These are phyloP conservation scores for Ogataea hybrid DNA, from an alignment of 1,139 yeast genomes.

Conservation along the genomic window DNA sequence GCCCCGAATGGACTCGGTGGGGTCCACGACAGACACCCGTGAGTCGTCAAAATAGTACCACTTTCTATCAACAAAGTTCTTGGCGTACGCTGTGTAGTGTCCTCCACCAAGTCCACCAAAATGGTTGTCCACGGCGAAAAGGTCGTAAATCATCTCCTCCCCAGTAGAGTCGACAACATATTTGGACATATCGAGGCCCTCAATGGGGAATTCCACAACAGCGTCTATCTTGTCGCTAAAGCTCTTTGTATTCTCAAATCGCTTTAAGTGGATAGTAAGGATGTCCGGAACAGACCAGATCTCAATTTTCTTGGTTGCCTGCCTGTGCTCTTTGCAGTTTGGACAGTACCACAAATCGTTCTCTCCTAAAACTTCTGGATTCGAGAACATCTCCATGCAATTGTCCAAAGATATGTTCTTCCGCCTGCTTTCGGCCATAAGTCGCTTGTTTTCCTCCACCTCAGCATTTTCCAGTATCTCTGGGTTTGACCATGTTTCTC, in stretches of 20 bases:
- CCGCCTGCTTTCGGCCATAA: slow-evolving; percentile 36
- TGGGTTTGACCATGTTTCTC: slow-evolving; percentile 54
- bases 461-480: slow-evolving; percentile 50
- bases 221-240: slow-evolving; percentile 89
- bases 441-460: slow-evolving; percentile 40
- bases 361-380: slow-evolving; percentile 82
- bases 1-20: slow-evolving; percentile 64
- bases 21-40: slow-evolving; percentile 60
- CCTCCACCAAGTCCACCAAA: slow-evolving; percentile 98
- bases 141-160: slow-evolving; percentile 58
- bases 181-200: slow-evolving; percentile 68
- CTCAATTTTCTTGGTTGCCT: slow-evolving; percentile 89
- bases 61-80: slow-evolving; percentile 68
- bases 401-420: slow-evolving; percentile 65
- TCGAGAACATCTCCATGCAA: slow-evolving; percentile 73
- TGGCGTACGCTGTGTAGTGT: slow-evolving; percentile 89
- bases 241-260: slow-evolving; percentile 83
- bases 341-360: slow-evolving; percentile 97
- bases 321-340: slow-evolving; percentile 79
- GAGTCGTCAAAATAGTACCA: slow-evolving; percentile 96
- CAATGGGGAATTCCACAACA: slow-evolving; percentile 83
- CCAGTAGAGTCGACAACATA: slow-evolving; percentile 46
- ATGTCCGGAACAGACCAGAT: slow-evolving; percentile 92
- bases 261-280: slow-evolving; percentile 81
- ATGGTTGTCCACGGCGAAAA: slow-evolving; percentile 92